A percentile compares a stretch with the other conserved stretches of the same genome.
phyloP scores from a whole-genome alignment of 2,329 filamentous ascomycete genomes.

The Beauveria varroae region DNA sequence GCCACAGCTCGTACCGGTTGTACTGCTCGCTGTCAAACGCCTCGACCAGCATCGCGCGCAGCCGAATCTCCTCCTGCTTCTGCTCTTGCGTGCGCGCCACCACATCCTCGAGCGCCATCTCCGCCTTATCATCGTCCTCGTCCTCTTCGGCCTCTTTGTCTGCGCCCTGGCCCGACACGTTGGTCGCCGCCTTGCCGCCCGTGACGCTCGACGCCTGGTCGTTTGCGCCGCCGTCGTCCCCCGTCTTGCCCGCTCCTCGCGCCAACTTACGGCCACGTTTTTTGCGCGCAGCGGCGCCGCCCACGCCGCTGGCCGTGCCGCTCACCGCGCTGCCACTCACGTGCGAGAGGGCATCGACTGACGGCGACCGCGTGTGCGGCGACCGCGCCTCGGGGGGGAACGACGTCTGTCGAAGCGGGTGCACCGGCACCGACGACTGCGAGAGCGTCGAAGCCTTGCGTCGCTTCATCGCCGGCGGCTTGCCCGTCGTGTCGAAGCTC shows the following conservation, averaged over 20 bases:
- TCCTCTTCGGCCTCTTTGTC: slow-evolving; percentile 43
- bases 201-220: slow-evolving; percentile 39
- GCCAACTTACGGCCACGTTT: slow-evolving; percentile 49
- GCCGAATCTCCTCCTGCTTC: slow-evolving; percentile 52
- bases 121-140: slow-evolving; percentile 48
- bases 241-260: slow-evolving; percentile 46
- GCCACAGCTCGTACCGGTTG: slow-evolving; percentile 63
- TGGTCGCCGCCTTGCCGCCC: slow-evolving; percentile 33
- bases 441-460: slow-evolving; percentile 64
- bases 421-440: slow-evolving; percentile 45
- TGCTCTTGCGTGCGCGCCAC: slow-evolving; percentile 59
- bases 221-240: slow-evolving; percentile 24
- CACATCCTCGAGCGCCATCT: slow-evolving; percentile 50
- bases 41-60: slow-evolving; percentile 54
- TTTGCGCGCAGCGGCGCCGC: slow-evolving; percentile 40
- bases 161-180: slow-evolving; percentile 38
- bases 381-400: slow-evolving; percentile 61
- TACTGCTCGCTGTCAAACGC: slow-evolving; percentile 61
- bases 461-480: slow-evolving; percentile 45
- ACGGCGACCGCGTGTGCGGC: slow-evolving; percentile 56
- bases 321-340: slow-evolving; percentile 55
- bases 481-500: slow-evolving; percentile 45
- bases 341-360: slow-evolving; percentile 51
- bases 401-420: slow-evolving; percentile 72
- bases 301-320: slow-evolving; percentile 27